Base-by-base conservation (phyloP, 2,329 filamentous ascomycete species). In the Cladosporium velox region DNA sequence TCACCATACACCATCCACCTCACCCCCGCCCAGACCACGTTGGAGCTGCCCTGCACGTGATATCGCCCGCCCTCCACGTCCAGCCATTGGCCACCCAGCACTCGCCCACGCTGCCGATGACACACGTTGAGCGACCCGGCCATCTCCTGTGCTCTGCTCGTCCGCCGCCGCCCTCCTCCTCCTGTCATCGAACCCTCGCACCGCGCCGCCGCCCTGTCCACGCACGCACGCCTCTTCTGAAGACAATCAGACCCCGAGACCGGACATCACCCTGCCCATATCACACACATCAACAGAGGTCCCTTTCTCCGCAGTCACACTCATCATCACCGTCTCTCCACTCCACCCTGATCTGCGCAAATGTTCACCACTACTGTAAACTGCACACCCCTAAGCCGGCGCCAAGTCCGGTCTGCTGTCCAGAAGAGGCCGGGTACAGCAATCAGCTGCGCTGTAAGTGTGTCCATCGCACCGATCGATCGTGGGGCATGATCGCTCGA, bases 271-370 rank as follows among this genome's bases (percentile, higher is more conserved):
- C 41, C n/a, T 47, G n/a, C 41, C 41, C 41, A 21, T 21, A 26
- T 38, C 55, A 41, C 30, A 57, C 55, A 8, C n/a, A 24, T 8
- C 15, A n/a, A 35, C 4, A 14, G 2, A 14, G 11, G 30, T 58
- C 55, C 55, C 55, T 41, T 47, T 60, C 58, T 60, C 58, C 58
- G 44, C 58, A 60, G 18, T 32, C 58, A 15, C 55, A 10, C 34
- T 21, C 41, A 34, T 32, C 52, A 32, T 49, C 58, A 35, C 30
- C 30, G 5, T 32, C 30, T 32, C 30, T 10, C 30, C 30, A 8
- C 30, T 10, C 30, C 30, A 24, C 26, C 41, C 41, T 28, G 41
- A 60, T 60, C 58, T 59, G 57, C 57, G 57, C 57, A 41, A 21
- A 32, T n/a, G 26, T 21, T 28, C 58, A 38, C 28, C 28, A 30